These are phyloP conservation scores for Amoebophrya sp. DNA, from an alignment of 169 alveolate genomes.

Conservation along the genomic window DNA sequence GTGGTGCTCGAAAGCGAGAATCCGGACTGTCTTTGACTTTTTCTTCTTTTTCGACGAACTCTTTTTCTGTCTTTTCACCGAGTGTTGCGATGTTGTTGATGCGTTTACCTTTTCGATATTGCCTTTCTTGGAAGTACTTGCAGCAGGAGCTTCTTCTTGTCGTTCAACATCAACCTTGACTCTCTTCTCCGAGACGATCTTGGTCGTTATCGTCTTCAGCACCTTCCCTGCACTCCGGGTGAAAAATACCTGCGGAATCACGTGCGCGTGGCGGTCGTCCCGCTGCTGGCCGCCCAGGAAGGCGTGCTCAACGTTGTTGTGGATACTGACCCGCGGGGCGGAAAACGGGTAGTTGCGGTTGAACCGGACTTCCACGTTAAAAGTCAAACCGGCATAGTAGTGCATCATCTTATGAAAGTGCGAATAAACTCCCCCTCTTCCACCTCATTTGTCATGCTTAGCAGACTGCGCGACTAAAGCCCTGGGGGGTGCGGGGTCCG, in stretches of 20 bases:
- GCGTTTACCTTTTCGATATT: too few relatives aligned
- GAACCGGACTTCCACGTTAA: not conserved
- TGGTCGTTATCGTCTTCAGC: not conserved
- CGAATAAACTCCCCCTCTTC: too few relatives aligned
- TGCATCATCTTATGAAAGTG: not conserved
- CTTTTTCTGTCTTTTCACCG: not conserved
- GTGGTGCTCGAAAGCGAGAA: not conserved
- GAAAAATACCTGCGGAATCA: not conserved
- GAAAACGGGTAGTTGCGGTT: not conserved
- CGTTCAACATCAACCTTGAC: too few relatives aligned
- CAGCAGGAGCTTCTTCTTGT: too few relatives aligned
- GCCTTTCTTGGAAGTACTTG: not conserved
- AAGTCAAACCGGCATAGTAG: not conserved
- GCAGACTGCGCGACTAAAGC: too few relatives aligned
- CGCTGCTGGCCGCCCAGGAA: not conserved
- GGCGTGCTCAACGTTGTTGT: slow-evolving; percentile 2
- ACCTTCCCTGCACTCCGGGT: not conserved
- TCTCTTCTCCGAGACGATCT: not conserved
- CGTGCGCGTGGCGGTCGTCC: not conserved
- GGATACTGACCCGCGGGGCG: not conserved
- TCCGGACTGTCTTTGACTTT: not conserved
- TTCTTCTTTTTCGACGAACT: not conserved
- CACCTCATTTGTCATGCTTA: too few relatives aligned
- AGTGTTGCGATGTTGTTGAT: too few relatives aligned
- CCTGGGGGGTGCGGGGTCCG: too few relatives aligned